phyloP scores from a whole-genome alignment of 148 eudicot genomes.

The Silene latifolia region DNA sequence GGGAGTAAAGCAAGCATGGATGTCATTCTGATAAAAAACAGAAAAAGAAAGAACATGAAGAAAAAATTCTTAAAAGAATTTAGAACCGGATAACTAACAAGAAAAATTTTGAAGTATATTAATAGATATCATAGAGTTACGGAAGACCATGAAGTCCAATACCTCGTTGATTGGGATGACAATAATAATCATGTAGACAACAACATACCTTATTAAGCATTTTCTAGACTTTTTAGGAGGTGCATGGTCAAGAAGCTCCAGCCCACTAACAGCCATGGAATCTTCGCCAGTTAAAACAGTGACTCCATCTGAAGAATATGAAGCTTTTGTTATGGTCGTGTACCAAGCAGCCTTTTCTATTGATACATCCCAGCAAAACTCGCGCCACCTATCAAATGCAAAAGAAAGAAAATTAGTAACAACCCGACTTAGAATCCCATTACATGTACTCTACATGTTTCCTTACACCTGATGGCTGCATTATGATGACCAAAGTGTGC shows the following conservation, averaged over 20 bases:
- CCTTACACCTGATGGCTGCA: not conserved
- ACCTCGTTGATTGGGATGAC: not conserved
- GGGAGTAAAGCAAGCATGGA: conserved; percentile 6
- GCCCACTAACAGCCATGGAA: conserved; percentile 20
- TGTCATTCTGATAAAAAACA: conserved; percentile 8
- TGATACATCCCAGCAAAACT: conserved; percentile 71
- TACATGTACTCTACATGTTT: not conserved
- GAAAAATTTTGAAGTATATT: not conserved
- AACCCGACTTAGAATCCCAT: not conserved
- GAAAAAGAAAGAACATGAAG: not conserved
- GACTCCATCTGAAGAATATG: conserved; percentile 21
- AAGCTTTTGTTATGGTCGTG: conserved; percentile 21
- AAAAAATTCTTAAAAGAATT: not conserved
- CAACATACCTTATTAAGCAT: conserved; percentile 9
- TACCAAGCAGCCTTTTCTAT: conserved; percentile 86
- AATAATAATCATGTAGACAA: not conserved
- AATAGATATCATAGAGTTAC: no score
- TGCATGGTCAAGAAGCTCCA: conserved; percentile 32
- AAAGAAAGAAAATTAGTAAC: not conserved
- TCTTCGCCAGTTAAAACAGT: conserved; percentile 17
- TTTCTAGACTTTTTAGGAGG: conserved; percentile 28
- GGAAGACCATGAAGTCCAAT: no score
- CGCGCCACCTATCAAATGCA: conserved; percentile 62
- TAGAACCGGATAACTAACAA: not conserved
- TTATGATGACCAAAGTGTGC: not conserved